These are phyloP conservation scores for Amanita polypyramis DNA, from an alignment of 768 basidiomycete genomes.

Conservation along the genomic window DNA sequence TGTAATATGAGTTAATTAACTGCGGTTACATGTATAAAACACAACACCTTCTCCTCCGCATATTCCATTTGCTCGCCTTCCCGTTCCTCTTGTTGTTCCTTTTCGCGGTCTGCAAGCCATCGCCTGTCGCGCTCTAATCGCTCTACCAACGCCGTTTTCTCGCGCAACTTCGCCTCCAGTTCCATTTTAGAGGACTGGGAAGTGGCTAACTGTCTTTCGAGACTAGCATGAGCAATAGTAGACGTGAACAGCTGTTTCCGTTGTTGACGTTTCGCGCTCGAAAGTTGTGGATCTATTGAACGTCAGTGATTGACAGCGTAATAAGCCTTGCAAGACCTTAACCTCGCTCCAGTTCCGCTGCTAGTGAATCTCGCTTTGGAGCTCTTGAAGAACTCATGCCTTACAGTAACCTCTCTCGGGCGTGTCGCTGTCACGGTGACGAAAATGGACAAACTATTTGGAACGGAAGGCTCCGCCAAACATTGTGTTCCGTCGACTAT, in stretches of 20 bases:
- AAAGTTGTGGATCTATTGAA: conserved; percentile 49
- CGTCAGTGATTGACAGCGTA: background rate
- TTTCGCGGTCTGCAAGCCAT: conserved; percentile 59
- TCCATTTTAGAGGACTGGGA: conserved; percentile 53
- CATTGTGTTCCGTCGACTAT: background rate
- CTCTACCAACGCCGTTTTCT: conserved; percentile 53
- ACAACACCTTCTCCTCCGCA: conserved; percentile 50
- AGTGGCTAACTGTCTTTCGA: conserved; percentile 60
- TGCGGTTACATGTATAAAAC: conserved; percentile 3
- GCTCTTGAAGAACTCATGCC: conserved; percentile 18
- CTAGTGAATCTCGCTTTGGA: conserved; percentile 52
- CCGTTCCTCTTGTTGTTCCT: conserved; percentile 58
- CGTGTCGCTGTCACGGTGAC: background rate
- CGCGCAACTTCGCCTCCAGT: conserved; percentile 56
- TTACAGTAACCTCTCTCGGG: background rate
- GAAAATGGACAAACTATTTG: background rate
- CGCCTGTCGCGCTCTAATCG: conserved; percentile 61
- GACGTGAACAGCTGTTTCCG: conserved; percentile 54
- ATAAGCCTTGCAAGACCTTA: background rate
- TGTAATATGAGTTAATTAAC: background rate
- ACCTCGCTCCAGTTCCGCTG: conserved; percentile 62
- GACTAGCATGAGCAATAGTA: conserved; percentile 45
- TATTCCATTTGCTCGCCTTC: conserved; percentile 40
- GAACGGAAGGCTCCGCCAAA: conserved; percentile 3
- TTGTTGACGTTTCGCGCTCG: conserved; percentile 58